Evolutionary conservation across 176 grass and related monocot genomes (phyloP), one percentile per base, ranked within the genome.

Genomic region (Oryza rufipogon): DNA sequence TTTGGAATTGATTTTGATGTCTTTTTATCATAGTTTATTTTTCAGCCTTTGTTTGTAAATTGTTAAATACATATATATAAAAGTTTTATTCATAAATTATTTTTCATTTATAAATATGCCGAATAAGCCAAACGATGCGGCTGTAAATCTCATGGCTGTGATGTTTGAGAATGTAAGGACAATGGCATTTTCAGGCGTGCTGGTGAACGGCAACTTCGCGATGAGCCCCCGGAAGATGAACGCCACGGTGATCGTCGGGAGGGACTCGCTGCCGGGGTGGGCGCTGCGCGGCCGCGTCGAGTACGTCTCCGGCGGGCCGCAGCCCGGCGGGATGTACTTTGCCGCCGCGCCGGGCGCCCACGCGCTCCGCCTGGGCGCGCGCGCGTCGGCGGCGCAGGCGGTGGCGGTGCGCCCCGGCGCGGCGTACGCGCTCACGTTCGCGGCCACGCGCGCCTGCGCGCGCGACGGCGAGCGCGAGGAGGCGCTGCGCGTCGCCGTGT

Each of bases 131-230:
- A 30, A 32, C 30, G 2, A 32, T 0, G 30, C 0, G 30, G 2
- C 30, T 32, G 2, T 3, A n/a, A 17, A 19, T 54, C 26, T 26
- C 73, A 1, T 23, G 26, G 28, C 33, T 51, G 47, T 20, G 8
- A 63, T 63, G 7, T 60, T 60, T 63, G 52, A 58, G 4, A 8
- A 41, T 41, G 39, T 1, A 56, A 2, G 52, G 52, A 56, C 0
- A 42, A 42, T 23, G 34, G 17, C 20, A 19, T 63, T 63, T 63
- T 9, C 74, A 94, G 79, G 88, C 19, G 70, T 90, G 54, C 87
- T 93, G 13, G 51, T 84, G 60, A 93, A 93, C 44, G 91, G 91
- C 48, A 93, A 93, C 87, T 93, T 93, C 39, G 91, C 87, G 81
- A 84, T 93, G 49, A 87, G 91, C 54, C 91, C 91, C 2, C 71